These are phyloP conservation scores for Euphorbia celastroides DNA, from an alignment of 441 rosid species.

Conservation along the genomic window DNA sequence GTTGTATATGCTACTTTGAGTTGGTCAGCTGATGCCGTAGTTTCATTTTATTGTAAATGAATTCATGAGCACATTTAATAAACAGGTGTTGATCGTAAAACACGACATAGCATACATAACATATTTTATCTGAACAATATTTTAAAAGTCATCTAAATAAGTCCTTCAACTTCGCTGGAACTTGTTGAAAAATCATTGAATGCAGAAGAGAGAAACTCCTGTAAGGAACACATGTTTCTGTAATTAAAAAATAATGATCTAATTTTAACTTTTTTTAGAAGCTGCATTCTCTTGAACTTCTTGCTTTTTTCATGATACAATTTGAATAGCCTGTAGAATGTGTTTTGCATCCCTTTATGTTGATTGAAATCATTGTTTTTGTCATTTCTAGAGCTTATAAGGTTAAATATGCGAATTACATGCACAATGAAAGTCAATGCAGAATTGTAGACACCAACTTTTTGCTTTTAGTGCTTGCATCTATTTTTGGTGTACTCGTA, in stretches of 20 bases:
- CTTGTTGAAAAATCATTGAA: not conserved
- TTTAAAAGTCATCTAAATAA: not conserved
- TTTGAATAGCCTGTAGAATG: not conserved
- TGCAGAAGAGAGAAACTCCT: not conserved
- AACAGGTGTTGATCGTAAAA: constrained; percentile 9
- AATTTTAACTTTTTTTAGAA: not conserved
- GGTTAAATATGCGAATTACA: not conserved
- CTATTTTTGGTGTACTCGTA: not conserved
- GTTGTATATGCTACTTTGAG: not conserved
- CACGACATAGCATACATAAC: not conserved
- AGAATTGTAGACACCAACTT: not conserved
- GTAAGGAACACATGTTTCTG: not conserved
- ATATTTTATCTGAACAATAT: not conserved
- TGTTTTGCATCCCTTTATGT: not conserved
- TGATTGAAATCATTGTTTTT: not conserved
- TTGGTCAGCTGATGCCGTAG: not conserved
- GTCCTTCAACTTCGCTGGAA: not conserved
- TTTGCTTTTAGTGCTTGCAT: not conserved
- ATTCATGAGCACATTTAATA: constrained; percentile 4
- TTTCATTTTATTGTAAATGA: not conserved
- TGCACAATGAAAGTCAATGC: not conserved
- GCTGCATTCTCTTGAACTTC: not conserved
- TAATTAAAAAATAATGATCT: not conserved
- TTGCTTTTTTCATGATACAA: not conserved
- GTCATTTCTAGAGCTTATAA: not conserved